These are phyloP conservation scores for Dendryphion nanum DNA, from an alignment of 2,329 filamentous ascomycete genomes.

Conservation along the genomic window DNA sequence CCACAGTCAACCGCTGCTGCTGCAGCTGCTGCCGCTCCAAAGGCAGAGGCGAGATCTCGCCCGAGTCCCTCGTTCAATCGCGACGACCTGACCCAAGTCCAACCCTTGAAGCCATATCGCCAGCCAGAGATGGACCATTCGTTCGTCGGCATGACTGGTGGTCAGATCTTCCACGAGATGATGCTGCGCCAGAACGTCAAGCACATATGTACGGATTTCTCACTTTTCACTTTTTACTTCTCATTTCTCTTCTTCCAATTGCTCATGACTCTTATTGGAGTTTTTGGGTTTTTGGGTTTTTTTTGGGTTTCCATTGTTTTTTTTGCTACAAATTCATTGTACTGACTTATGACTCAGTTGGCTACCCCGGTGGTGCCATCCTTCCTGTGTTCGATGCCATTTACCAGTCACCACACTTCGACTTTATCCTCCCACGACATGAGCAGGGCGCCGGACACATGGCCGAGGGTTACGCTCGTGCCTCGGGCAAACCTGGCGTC, in stretches of 20 bases:
- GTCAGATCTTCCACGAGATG: slow-evolving; percentile 99
- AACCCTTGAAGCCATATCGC: slow-evolving; percentile 47
- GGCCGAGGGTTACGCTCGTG: slow-evolving; percentile 95
- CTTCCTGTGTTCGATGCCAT: slow-evolving; percentile 98
- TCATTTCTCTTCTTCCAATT: neutral
- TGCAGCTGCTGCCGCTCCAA: slow-evolving; percentile 24
- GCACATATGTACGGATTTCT: slow-evolving; percentile 91
- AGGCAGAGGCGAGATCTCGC: slow-evolving; percentile 29
- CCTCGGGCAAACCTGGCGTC: slow-evolving; percentile 89
- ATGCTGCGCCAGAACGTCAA: slow-evolving; percentile 91
- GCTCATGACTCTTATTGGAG: too few species aligned
- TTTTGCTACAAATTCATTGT: too few species aligned
- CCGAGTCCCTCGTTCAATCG: slow-evolving; percentile 53
- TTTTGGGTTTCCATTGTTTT: slow-evolving; percentile 1
- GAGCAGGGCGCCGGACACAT: slow-evolving; percentile 98
- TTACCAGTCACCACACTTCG: slow-evolving; percentile 95
- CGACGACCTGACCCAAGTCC: slow-evolving; percentile 43
- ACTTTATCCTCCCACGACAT: slow-evolving; percentile 92
- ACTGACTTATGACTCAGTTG: slow-evolving; percentile 46
- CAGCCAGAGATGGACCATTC: slow-evolving; percentile 54
- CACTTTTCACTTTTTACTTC: too few species aligned
- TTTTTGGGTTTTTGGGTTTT: too few species aligned
- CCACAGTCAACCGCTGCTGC: slow-evolving; percentile 45
- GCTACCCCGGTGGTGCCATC: slow-evolving; percentile 92
- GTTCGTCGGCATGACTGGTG: slow-evolving; percentile 92